Conservation (phyloP, 768 basidiomycete genomes). For the Floccularia luteovirens region DNA sequence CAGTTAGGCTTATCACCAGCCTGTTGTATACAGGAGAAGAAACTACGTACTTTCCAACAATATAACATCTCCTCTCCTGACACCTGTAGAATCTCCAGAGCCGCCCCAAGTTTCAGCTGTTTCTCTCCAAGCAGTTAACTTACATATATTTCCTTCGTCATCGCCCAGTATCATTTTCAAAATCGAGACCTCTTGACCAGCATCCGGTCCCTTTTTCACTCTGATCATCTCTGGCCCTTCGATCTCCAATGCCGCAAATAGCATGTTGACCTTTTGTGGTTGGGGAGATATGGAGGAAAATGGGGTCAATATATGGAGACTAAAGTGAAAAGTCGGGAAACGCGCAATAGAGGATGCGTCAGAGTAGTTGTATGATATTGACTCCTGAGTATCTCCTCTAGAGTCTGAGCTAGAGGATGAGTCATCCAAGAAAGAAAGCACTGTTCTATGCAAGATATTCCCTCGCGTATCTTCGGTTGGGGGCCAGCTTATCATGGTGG, state of each 20-base stretch:
- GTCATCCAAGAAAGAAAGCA: conserved; percentile 9
- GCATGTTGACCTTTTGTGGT: conserved; percentile 43
- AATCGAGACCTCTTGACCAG: conserved; percentile 61
- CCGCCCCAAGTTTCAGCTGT: conserved; percentile 68
- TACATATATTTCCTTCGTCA: conserved; percentile 60
- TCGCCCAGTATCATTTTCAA: conserved; percentile 70
- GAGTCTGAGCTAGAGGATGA: conserved; percentile 5
- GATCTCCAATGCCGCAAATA: conserved; percentile 66
- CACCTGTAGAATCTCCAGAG: conserved; percentile 25
- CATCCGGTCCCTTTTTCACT: conserved; percentile 62
- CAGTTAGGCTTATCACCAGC: conserved; percentile 3
- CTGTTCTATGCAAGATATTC: too few relatives aligned
- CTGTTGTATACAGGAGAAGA: conserved; percentile 3
- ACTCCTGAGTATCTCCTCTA: conserved; percentile 13
- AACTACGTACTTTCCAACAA: conserved; percentile 55
- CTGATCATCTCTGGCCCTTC: conserved; percentile 67
- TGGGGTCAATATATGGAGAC: conserved; percentile 47
- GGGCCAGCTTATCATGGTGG: conserved; percentile 52
- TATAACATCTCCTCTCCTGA: conserved; percentile 62
- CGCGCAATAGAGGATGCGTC: conserved; percentile 64
- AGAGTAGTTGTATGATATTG: conserved; percentile 46
- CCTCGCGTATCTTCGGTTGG: conserved; percentile 40
- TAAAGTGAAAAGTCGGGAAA: conserved; percentile 74
- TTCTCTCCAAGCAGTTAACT: conserved; percentile 75
- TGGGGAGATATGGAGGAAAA: conserved; percentile 29